A percentile compares a stretch with the other conserved stretches of the same genome.
Conservation (phyloP, 2,329 filamentous ascomycete genomes). For the Capronia americana region DNA sequence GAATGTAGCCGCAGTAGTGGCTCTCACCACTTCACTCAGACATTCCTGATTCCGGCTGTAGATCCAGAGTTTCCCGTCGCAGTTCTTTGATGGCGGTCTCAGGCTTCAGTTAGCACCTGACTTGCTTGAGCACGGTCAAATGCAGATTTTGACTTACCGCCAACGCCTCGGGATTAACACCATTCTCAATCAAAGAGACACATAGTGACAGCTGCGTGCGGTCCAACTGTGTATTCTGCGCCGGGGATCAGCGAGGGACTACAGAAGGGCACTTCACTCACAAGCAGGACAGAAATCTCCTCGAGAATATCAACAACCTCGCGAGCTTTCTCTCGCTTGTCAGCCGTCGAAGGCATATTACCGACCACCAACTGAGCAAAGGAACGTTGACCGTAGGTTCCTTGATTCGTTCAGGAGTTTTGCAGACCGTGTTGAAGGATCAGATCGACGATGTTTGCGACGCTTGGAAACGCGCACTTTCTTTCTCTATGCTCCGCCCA, state of each 20-base stretch:
- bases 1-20: background rate
- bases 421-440: background rate
- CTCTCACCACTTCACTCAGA: conserved; percentile 29
- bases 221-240: conserved; percentile 90
- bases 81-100: conserved; percentile 55
- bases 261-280: conserved; percentile 37
- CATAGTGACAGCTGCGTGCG: conserved; percentile 90
- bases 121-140: background rate
- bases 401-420: background rate
- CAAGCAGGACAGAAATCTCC: conserved; percentile 57
- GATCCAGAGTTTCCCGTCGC: conserved; percentile 48
- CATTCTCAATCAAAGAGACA: conserved; percentile 95
- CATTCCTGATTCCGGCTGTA: conserved; percentile 39
- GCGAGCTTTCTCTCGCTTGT: conserved; percentile 56
- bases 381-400: background rate
- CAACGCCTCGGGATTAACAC: conserved; percentile 92
- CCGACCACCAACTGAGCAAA: background rate
- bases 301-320: conserved; percentile 60
- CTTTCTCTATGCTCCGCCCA: background rate
- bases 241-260: conserved; percentile 13
- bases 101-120: conserved; percentile 20
- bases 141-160: conserved; percentile 67
- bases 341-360: conserved; percentile 15
- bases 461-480: background rate
- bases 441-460: background rate